phyloP scores from a whole-genome alignment of 768 basidiomycete genomes.

The Rhodotorula kratochvilovae region DNA sequence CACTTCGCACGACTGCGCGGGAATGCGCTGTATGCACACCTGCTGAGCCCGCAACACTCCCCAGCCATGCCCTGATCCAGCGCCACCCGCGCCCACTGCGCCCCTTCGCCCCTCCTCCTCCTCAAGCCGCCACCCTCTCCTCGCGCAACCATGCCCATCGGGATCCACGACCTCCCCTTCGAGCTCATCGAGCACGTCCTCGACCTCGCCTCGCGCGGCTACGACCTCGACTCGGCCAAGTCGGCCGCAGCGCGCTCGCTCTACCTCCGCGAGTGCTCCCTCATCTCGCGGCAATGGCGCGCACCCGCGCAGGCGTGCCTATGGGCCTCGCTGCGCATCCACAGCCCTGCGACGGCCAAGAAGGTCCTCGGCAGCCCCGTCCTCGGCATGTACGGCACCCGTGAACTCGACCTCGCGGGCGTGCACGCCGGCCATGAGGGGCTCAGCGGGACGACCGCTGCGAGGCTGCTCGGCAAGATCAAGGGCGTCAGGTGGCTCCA shows the following conservation, averaged over 20 bases:
- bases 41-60: too few relatives aligned
- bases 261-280: constrained; percentile 3
- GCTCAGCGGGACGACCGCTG: constrained; percentile 15
- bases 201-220: neutral
- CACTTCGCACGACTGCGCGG: too few relatives aligned
- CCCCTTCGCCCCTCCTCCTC: too few relatives aligned
- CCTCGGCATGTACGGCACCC: neutral
- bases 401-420: constrained; percentile 12
- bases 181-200: constrained; percentile 26
- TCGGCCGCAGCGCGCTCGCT: neutral
- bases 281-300: constrained; percentile 6
- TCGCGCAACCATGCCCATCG: neutral
- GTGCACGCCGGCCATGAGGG: constrained; percentile 21
- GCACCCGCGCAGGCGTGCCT: constrained; percentile 16
- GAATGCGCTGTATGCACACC: too few relatives aligned
- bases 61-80: too few relatives aligned
- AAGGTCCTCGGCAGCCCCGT: neutral
- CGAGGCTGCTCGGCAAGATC: constrained; percentile 18
- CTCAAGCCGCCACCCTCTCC: too few relatives aligned
- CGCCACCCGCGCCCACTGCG: too few relatives aligned
- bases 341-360: neutral
- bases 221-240: constrained; percentile 2
- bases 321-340: constrained; percentile 6
- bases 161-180: constrained; percentile 8
- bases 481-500: neutral